Conservation (phyloP, 116 monocot species). For the Iris pallida region DNA sequence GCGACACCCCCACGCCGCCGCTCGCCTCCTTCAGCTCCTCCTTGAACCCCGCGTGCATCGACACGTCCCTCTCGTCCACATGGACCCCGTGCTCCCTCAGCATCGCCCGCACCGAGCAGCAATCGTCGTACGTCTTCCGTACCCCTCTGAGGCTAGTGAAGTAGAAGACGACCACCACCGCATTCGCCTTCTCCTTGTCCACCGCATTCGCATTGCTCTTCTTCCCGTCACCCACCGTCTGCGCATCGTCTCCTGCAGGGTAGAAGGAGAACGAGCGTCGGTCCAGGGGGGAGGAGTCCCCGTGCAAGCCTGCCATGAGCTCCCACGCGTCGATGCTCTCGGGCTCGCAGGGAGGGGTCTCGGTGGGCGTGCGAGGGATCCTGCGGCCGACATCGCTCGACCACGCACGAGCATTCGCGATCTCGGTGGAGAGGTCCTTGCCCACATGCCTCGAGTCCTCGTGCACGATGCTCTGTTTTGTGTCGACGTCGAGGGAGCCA, state of each 20-base stretch:
- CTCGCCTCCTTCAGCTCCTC: slow-evolving; percentile 49
- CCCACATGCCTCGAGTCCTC: not conserved
- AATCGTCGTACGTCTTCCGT: slow-evolving; percentile 73
- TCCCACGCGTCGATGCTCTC: slow-evolving; percentile 33
- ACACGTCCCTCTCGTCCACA: slow-evolving; percentile 76
- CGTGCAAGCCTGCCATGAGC: slow-evolving; percentile 38
- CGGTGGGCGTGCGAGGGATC: slow-evolving; percentile 25
- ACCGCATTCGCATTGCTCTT: not conserved
- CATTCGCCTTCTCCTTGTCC: slow-evolving; percentile 27
- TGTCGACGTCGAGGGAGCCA: slow-evolving; percentile 15
- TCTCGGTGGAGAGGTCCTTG: not conserved
- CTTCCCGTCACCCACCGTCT: too few species aligned
- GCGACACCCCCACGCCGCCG: slow-evolving; percentile 13
- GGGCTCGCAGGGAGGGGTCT: slow-evolving; percentile 39
- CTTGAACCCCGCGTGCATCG: slow-evolving; percentile 60
- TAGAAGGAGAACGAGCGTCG: slow-evolving; percentile 40
- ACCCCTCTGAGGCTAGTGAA: slow-evolving; percentile 75
- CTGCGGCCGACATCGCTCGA: not conserved
- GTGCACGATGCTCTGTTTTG: not conserved
- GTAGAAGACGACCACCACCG: slow-evolving; percentile 39
- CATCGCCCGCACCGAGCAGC: slow-evolving; percentile 37
- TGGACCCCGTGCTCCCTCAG: slow-evolving; percentile 48
- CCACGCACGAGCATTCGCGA: slow-evolving; percentile 7
- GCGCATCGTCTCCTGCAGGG: not conserved
- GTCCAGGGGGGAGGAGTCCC: slow-evolving; percentile 21